Evolutionary conservation across 169 alveolate species (phyloP).

Genomic region (Eimeria falciformis): DNA sequence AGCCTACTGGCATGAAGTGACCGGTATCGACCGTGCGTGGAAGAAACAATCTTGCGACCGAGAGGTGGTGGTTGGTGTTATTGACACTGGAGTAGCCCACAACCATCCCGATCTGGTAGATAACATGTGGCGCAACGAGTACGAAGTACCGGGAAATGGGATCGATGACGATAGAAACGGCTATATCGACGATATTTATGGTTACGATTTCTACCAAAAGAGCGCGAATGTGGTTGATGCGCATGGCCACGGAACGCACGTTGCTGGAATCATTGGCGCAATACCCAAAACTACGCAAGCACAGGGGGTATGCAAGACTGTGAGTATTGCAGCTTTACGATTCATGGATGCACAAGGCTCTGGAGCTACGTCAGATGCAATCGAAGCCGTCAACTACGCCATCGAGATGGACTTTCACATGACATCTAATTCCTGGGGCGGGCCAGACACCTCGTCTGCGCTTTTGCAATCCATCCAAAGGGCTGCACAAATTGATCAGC

Average conservation of each 20-base stretch:
- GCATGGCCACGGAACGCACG: constrained; percentile 90
- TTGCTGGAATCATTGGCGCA: constrained; percentile 87
- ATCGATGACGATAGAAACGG: constrained; percentile 88
- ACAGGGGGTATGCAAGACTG: constrained; percentile 75
- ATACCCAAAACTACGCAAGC: background rate
- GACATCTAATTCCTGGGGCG: constrained; percentile 85
- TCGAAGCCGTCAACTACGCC: constrained; percentile 82
- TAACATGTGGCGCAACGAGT: constrained; percentile 85
- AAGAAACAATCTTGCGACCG: constrained; percentile 4
- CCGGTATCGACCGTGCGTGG: constrained; percentile 30
- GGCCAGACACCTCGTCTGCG: constrained; percentile 79
- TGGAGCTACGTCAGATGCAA: constrained; percentile 79
- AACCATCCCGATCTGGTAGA: constrained; percentile 87
- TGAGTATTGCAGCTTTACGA: constrained; percentile 79
- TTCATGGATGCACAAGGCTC: constrained; percentile 78
- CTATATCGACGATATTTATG: constrained; percentile 86
- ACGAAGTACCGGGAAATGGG: constrained; percentile 86
- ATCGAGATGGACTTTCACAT: constrained; percentile 84
- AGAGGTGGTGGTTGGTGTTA: constrained; percentile 85
- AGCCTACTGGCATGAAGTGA: constrained; percentile 28
- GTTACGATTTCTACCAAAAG: constrained; percentile 82
- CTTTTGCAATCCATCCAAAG: constrained; percentile 81
- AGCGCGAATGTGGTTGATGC: constrained; percentile 85
- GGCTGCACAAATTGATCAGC: constrained; percentile 81
- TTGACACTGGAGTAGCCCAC: constrained; percentile 92